Percentiles rank a stretch among this genome's conserved stretches.
phyloP scores from a whole-genome alignment of 768 basidiomycete species.

The Podaxis sp. region DNA sequence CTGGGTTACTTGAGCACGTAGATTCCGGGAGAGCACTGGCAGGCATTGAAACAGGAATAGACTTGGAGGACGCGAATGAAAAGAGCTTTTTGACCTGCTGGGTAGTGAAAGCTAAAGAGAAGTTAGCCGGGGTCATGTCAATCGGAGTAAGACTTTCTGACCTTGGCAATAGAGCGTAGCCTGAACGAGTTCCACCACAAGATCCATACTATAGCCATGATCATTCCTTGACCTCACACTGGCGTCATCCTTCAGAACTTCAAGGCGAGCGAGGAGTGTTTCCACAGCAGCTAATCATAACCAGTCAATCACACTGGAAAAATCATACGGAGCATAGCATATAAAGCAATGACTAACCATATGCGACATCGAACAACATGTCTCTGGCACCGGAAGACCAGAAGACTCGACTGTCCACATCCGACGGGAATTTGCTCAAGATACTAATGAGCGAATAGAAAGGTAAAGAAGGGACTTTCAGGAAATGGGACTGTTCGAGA shows the following conservation, averaged over 20 bases:
- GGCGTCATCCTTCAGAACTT: conserved; percentile 46
- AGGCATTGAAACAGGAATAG: conserved; percentile 20
- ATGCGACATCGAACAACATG: conserved; percentile 55
- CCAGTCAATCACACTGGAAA: conserved; percentile 10
- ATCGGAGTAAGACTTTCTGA: conserved; percentile 25
- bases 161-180: conserved; percentile 60
- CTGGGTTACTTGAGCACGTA: neutral
- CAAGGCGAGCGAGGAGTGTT: conserved; percentile 35
- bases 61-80: conserved; percentile 14
- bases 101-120: conserved; percentile 57
- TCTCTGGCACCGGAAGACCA: conserved; percentile 67
- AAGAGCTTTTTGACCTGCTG: conserved; percentile 45
- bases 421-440: conserved; percentile 75
- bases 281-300: neutral
- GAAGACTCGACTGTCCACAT: conserved; percentile 74
- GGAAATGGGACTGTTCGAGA: conserved; percentile 67
- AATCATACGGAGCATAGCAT: neutral
- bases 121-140: neutral
- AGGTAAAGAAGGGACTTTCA: conserved; percentile 81
- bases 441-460: conserved; percentile 78
- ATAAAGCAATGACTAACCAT: conserved; percentile 24
- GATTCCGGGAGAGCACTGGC: neutral
- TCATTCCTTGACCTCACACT: conserved; percentile 31
- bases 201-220: conserved; percentile 38
- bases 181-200: conserved; percentile 43